Evolutionary conservation across 108 stramenopile species (phyloP), one percentile per base, ranked within the genome.

Genomic region (Mayamaea pseudoterrestris): DNA sequence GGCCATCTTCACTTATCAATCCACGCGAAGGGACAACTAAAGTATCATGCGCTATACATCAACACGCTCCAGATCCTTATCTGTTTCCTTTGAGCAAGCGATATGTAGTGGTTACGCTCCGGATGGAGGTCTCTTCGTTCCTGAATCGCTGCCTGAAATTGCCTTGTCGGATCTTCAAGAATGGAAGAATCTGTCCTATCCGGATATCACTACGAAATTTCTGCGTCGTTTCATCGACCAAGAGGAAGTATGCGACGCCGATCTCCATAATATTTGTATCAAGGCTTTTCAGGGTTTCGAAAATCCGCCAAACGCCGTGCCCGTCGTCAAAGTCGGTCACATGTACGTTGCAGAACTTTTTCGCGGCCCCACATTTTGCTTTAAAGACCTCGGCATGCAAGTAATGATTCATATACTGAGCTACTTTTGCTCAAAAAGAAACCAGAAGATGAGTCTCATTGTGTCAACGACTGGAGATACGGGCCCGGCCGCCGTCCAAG

Each of bases 361-460:
- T 58, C 87, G 91, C 66, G 93, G 93, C 20, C 87, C 93, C 12
- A 89, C 93, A 1, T 69, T 72, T 63, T 89, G 90, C 57, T 94
- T 94, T 69, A 94, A 94, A 64, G 93, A 94, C 58, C 52, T 94
- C 23, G 89, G 93, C 14, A 66, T 90, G 75, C 55, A 76, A 37
- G 63, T 65, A 4, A 67, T 78, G 0, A 68, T 90, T 39, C 48
- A 71, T 36, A 44, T 82, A 9, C 30, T 84, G 29, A 61, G 74
- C 3, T 63, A 75, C 52, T 90, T 88, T 71, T 63, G 71, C 21
- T 47, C 36, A 5, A 61, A 71, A 30, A 61, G 80, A 21, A 49
- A 71, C 29, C 66, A 51, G 46, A 23, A 40, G 23, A 67, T 66
- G 16, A 80, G 80, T 6, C 47, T 93, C 24, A 52, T 89, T 16